Conservation (phyloP, 371 early-diverging fungal species). For the Rhizomucor miehei region DNA sequence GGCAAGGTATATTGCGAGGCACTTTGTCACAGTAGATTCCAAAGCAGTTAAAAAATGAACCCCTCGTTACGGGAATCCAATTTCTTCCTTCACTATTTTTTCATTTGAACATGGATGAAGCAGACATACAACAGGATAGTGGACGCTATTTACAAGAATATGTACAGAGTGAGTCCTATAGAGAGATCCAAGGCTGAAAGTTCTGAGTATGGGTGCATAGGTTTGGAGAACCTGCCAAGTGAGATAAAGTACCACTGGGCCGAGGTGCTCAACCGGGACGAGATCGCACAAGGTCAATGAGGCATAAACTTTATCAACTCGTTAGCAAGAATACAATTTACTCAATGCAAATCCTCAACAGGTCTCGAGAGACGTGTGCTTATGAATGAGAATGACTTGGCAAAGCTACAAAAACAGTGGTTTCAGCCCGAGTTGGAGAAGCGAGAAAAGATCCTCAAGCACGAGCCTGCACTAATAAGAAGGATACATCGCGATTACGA, state of each 20-base stretch:
- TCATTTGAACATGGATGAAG: conserved; percentile 17
- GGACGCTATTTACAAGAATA: conserved; percentile 47
- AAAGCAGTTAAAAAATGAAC: not conserved
- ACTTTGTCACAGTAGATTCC: conserved; percentile 4
- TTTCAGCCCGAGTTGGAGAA: conserved; percentile 34
- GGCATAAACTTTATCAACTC: not conserved
- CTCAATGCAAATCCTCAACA: conserved; percentile 4
- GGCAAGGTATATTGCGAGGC: conserved; percentile 40
- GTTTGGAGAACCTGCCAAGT: conserved; percentile 51
- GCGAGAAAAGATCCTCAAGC: conserved; percentile 23
- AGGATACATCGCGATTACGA: conserved; percentile 41
- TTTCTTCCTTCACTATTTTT: not conserved
- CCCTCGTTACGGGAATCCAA: not conserved
- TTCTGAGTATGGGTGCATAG: conserved; percentile 12
- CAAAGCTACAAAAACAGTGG: conserved; percentile 40
- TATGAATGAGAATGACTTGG: conserved; percentile 32
- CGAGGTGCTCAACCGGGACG: conserved; percentile 40
- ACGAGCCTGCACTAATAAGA: conserved; percentile 35
- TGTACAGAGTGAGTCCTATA: conserved; percentile 27
- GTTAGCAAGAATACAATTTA: not conserved
- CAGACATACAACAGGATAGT: conserved; percentile 37
- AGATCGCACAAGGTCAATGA: conserved; percentile 32
- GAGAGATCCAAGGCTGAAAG: not conserved
- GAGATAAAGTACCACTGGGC: conserved; percentile 51
- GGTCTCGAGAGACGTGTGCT: conserved; percentile 35